These are phyloP conservation scores for Thinopyrum elongatum DNA, from an alignment of 176 grass and related monocot species.

Conservation along the genomic window DNA sequence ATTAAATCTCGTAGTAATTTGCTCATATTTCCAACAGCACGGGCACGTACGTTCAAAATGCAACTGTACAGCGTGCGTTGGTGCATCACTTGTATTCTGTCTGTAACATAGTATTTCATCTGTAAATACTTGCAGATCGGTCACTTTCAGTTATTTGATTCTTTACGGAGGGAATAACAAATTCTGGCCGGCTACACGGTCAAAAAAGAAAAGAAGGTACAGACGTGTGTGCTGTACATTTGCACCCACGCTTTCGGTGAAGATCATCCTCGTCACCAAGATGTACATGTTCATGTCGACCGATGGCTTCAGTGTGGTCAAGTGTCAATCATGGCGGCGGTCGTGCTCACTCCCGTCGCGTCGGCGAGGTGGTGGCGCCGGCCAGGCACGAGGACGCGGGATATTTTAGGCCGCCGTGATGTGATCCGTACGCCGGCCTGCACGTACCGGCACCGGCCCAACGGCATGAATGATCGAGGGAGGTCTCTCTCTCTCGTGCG, in stretches of 20 bases:
- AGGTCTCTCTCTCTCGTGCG: too few relatives aligned
- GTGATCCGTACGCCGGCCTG: too few relatives aligned
- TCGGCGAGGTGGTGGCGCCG: not conserved
- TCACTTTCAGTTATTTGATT: not conserved
- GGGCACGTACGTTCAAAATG: not conserved
- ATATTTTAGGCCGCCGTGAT: not conserved
- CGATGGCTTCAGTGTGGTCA: not conserved
- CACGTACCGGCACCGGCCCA: too few relatives aligned
- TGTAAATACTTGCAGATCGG: not conserved
- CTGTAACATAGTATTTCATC: not conserved
- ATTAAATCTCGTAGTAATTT: too few relatives aligned
- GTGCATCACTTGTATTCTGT: not conserved
- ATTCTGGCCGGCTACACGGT: not conserved
- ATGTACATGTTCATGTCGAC: not conserved
- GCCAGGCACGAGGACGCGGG: not conserved
- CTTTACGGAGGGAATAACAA: too few relatives aligned
- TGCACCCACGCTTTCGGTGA: not conserved
- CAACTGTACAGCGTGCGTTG: not conserved
- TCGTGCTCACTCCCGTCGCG: not conserved
- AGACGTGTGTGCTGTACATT: too few relatives aligned
- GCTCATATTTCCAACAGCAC: too few relatives aligned
- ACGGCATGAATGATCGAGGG: too few relatives aligned
- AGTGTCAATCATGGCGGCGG: not conserved
- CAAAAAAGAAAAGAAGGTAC: not conserved
- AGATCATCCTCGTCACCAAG: not conserved